These are phyloP conservation scores for Phytophthora rubi DNA, from an alignment of 352 stramenopile species.

Conservation along the genomic window DNA sequence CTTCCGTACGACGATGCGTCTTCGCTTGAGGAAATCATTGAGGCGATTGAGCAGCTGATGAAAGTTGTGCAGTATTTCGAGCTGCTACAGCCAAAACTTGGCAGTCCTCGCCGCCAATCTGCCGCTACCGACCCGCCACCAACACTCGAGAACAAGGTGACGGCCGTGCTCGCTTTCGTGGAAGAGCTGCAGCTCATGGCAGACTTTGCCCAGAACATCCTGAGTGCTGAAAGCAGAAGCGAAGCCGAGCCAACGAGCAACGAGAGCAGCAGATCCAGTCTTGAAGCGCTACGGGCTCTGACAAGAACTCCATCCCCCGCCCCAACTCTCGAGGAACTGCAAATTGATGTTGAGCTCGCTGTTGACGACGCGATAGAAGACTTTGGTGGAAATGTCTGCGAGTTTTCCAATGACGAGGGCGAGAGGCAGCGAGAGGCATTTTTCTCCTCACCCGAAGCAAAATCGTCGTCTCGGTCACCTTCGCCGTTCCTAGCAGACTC, in stretches of 20 bases:
- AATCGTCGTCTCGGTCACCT: conserved; percentile 15
- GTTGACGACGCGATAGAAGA: conserved; percentile 14
- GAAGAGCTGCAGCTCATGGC: conserved; percentile 65
- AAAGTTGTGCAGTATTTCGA: conserved; percentile 51
- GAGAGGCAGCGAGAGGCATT: conserved; percentile 9
- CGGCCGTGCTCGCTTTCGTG: conserved; percentile 53
- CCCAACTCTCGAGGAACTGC: conserved; percentile 24
- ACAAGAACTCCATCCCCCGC: conserved; percentile 45
- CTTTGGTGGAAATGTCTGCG: conserved; percentile 13
- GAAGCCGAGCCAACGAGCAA: conserved; percentile 34
- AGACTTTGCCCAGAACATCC: conserved; percentile 65
- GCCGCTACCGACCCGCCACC: conserved; percentile 12
- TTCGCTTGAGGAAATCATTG: conserved; percentile 31
- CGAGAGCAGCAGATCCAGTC: conserved; percentile 51
- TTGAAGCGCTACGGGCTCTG: conserved; percentile 35
- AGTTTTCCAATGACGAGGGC: conserved; percentile 28
- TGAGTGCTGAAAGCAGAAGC: conserved; percentile 53
- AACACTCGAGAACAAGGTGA: conserved; percentile 43
- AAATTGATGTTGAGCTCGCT: conserved; percentile 29
- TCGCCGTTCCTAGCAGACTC: conserved; percentile 56
- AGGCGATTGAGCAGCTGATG: conserved; percentile 48
- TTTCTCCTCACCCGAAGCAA: conserved; percentile 3
- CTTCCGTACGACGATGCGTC: conserved; percentile 13
- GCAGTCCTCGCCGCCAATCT: conserved; percentile 26
- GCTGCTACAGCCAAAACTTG: conserved; percentile 40